phyloP scores from a whole-genome alignment of 805 yeast species.

The Kockiozyma suomiensis region DNA sequence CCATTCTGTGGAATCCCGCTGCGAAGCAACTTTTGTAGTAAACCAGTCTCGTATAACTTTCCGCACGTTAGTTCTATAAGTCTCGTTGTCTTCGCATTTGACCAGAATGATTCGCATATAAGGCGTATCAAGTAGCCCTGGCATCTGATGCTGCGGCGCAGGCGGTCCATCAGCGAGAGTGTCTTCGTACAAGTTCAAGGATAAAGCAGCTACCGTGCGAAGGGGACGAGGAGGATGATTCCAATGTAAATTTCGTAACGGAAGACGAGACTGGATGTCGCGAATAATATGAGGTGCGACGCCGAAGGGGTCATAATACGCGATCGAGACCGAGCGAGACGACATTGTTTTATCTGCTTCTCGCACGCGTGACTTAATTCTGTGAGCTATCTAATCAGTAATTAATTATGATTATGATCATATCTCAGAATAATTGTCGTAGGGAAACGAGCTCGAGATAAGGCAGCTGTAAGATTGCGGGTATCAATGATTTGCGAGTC shows the following conservation, averaged over 20 bases:
- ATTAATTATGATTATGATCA: too few relatives aligned
- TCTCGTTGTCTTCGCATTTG: constrained; percentile 65
- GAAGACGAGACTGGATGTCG: constrained; percentile 42
- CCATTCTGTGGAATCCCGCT: constrained; percentile 59
- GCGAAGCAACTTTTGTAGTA: constrained; percentile 45
- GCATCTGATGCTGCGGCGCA: constrained; percentile 44
- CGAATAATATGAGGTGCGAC: constrained; percentile 50
- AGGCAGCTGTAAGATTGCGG: too few relatives aligned
- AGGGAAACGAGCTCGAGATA: too few relatives aligned
- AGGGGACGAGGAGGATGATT: constrained; percentile 55
- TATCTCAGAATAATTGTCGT: too few relatives aligned
- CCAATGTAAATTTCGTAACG: constrained; percentile 74
- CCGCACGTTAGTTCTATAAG: constrained; percentile 75
- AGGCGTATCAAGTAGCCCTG: constrained; percentile 50
- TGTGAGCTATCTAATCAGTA: too few relatives aligned
- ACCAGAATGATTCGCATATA: constrained; percentile 71
- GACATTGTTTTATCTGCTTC: constrained; percentile 4
- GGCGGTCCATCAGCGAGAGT: constrained; percentile 45
- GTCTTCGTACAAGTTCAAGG: constrained; percentile 60
- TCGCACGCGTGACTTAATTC: neutral
- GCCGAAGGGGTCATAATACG: constrained; percentile 76
- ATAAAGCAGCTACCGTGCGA: constrained; percentile 63
- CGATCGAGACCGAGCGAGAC: constrained; percentile 43
- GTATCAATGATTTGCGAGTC: too few relatives aligned
- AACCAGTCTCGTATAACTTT: constrained; percentile 86